A percentile compares a stretch with the other conserved stretches of the same genome.
Conservation (phyloP, 2,329 filamentous ascomycete genomes). For the Talaromyces rugulosus region DNA sequence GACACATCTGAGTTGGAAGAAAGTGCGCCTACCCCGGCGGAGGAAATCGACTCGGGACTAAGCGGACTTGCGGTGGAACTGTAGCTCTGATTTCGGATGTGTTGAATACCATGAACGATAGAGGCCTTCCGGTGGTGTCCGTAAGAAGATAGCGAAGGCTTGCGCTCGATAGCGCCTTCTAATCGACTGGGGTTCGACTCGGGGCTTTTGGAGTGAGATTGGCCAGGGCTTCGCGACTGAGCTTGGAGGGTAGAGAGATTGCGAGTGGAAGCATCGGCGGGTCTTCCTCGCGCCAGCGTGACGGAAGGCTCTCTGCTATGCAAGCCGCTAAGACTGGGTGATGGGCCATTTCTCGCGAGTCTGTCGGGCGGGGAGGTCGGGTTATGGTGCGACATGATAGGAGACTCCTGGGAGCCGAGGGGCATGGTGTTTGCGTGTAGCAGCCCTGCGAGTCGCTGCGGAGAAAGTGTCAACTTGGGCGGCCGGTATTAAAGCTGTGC, state of each 20-base stretch:
- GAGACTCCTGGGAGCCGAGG: conserved; percentile 38
- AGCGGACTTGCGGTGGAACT: conserved; percentile 68
- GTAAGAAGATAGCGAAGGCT: conserved; percentile 53
- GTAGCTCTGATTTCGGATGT: conserved; percentile 80
- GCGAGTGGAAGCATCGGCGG: conserved; percentile 31
- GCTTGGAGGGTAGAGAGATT: conserved; percentile 32
- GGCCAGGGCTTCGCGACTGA: conserved; percentile 31
- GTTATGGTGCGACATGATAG: conserved; percentile 33
- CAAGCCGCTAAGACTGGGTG: conserved; percentile 33
- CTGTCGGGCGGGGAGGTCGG: conserved; percentile 35
- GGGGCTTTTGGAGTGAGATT: conserved; percentile 41
- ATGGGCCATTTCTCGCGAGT: conserved; percentile 33
- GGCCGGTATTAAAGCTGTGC: background rate
- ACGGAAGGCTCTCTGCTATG: conserved; percentile 43
- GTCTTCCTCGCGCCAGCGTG: conserved; percentile 34
- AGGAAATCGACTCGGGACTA: conserved; percentile 79
- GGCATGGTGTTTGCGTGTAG: conserved; percentile 38
- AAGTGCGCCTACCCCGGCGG: conserved; percentile 51
- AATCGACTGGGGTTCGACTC: conserved; percentile 33
- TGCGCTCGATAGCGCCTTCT: conserved; percentile 34
- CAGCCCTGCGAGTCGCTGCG: conserved; percentile 20
- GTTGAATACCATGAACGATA: conserved; percentile 91
- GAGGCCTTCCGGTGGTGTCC: conserved; percentile 95
- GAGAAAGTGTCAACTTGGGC: background rate
- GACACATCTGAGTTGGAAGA: conserved; percentile 22